Conservation (phyloP, 257 asterid species). For the Penstemon eatonii region DNA sequence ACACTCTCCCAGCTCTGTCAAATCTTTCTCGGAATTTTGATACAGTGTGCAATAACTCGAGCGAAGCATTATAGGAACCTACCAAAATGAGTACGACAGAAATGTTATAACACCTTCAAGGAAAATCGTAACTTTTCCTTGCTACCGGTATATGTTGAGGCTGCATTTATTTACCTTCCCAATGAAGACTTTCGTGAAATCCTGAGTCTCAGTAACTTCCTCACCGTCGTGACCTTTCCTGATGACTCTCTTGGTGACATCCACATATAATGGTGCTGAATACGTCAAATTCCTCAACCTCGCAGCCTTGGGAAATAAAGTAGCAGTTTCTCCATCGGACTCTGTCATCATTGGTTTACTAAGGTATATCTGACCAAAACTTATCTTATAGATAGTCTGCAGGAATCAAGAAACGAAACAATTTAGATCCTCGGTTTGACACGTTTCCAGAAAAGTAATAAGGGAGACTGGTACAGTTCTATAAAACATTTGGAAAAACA, state of each 20-base stretch:
- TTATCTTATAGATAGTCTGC: conserved; percentile 91
- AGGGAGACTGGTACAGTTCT: background rate
- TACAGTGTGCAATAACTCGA: conserved; percentile 92
- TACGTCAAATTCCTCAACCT: conserved; percentile 94
- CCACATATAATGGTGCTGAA: conserved; percentile 96
- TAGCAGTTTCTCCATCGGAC: conserved; percentile 98
- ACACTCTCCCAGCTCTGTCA: conserved; percentile 98
- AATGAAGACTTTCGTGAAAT: conserved; percentile 89
- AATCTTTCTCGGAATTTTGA: conserved; percentile 95
- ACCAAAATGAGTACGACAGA: background rate
- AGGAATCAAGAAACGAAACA: conserved; percentile 23
- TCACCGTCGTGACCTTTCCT: conserved; percentile 99
- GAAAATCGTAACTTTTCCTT: conserved; percentile 6
- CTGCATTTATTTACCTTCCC: conserved; percentile 69
- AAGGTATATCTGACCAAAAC: conserved; percentile 91
- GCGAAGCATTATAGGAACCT: conserved; percentile 98
- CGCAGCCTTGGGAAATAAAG: conserved; percentile 98
- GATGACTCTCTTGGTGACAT: conserved; percentile 79
- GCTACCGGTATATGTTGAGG: background rate
- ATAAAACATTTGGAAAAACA: conserved; percentile 8
- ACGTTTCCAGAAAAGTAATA: background rate
- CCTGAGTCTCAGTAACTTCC: conserved; percentile 97
- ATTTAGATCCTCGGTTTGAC: conserved; percentile 18
- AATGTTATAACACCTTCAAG: conserved; percentile 9
- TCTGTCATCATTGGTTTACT: conserved; percentile 99